Base-by-base conservation (phyloP, 1,284 basidiomycete species). In the Gymnopus androsaceus region DNA sequence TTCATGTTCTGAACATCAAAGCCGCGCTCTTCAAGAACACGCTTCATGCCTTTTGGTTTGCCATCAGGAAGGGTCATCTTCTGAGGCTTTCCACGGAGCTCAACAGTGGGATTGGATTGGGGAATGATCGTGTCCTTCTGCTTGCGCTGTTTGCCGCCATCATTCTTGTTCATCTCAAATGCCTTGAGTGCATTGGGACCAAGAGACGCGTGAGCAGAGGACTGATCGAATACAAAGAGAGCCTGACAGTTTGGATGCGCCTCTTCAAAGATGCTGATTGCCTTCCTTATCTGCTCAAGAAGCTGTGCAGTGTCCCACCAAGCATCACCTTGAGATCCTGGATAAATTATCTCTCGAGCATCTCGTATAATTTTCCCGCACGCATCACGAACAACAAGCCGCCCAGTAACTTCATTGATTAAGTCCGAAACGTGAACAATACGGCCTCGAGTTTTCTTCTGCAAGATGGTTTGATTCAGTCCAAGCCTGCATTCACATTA, bases 151-250 rank as follows among this genome's bases (percentile, higher is more conserved):
- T 65, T 66, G 0, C 68, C 65, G 25, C 69, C 69, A 62, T 69
- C 55, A 3, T 54, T 54, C 49, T 65, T 66, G 45, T 72, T 72
- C 66, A 70, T 71, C 3, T 70, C 63, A 34, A 65, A 69, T 21
- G 68, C 71, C 9, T 56, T 28, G 0, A 71, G 58, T 51, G 69
- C 66, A 66, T 69, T 64, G 4, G 63, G 61, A 11, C 53, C 57
- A 6, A 65, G 62, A 8, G 64, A 65, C 14, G 59, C 63, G 60
- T 72, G 70, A 30, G 65, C 66, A 27, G 68, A 70, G 5, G 71
- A 72, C 40, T 71, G 62, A 37, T 72, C 65, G 50, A 72, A 71
- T 28, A 71, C 61, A 47, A 71, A 72, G 3, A 72, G 54, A 3
- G 61, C 63, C 7, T 59, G 45, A 41, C 60, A 61, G 27, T 55